Base-by-base conservation (phyloP, 1,284 basidiomycete species). In the Rhodotorula sp. region DNA sequence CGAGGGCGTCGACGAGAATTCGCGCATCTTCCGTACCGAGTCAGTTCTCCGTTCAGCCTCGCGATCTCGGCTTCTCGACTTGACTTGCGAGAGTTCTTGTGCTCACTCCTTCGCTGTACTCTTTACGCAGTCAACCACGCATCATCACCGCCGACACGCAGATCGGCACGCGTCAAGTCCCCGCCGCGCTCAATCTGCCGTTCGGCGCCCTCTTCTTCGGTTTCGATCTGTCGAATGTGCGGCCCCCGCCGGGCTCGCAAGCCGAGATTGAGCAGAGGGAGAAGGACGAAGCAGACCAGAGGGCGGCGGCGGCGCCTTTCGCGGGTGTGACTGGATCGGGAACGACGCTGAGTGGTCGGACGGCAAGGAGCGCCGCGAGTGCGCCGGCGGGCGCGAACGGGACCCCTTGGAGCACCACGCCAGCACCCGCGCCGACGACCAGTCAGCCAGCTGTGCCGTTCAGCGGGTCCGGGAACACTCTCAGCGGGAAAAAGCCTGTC, bases 121-220 rank as follows among this genome's bases (percentile, higher is more conserved):
- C 39, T 14, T 14, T 3, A 20, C 20, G 4, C 75, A 97, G 95
- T 78, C 88, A 92, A 80, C 89, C 89, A 29, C 88, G 87, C 47
- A 88, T 98, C 61, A 87, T 98, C 64, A 93, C 93, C 0, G 92
- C 91, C 68, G 90, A 89, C 67, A 89, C 88, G 34, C 82, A 80
- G 89, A 92, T 78, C 47, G 85, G 86, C 10, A 90, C 91, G 52
- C 86, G 85, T 65, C 90, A 91, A 80, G 92, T 92, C 8, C 95
- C 97, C 1, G 93, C 93, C 0, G 89, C 93, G 1, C 85, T 99
- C 61, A 90, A 91, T 76, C 84, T 99, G 46, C 94, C 96, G 0
- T 90, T 91, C 74, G 97, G 97, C 29, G 91, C 95, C 78, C 85
- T 97, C 34, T 97, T 97, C 85, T 97, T 97, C 79, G 94, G 94